Conservation (phyloP, 1,284 basidiomycete species). For the Irpex rosettiformis region DNA sequence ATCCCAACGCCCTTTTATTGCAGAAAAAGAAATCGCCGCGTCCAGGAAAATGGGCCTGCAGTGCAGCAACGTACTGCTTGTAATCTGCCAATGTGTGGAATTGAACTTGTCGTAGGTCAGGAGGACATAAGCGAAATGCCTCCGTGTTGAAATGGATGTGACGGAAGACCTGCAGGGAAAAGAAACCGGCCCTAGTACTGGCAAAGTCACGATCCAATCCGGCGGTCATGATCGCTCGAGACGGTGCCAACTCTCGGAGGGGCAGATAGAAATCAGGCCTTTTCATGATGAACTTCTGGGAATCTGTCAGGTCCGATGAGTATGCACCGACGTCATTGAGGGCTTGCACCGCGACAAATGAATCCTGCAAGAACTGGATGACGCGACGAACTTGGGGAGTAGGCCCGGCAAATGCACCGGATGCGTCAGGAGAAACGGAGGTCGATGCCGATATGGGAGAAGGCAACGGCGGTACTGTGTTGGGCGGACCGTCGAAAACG, state of each 20-base stretch:
- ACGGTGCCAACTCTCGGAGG: background rate
- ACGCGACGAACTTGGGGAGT: background rate
- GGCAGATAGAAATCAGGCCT: background rate
- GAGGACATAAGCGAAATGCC: background rate
- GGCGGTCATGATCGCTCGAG: background rate
- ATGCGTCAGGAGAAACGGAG: no score
- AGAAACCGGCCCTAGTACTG: background rate
- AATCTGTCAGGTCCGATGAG: background rate
- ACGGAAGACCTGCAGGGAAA: background rate
- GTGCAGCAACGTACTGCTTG: background rate
- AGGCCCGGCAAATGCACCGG: background rate
- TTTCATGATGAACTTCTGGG: background rate
- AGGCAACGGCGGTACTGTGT: no score
- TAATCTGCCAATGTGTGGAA: background rate
- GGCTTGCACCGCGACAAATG: background rate
- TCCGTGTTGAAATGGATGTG: background rate
- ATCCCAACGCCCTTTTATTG: background rate
- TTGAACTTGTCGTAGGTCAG: background rate
- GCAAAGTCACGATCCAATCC: background rate
- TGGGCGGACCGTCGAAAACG: no score
- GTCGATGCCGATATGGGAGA: background rate
- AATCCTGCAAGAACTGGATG: background rate
- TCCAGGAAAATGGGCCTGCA: background rate
- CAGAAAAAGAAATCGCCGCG: background rate
- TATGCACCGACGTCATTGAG: background rate